Percentiles rank a stretch among this genome's conserved stretches.
Evolutionary conservation across 495 filamentous ascomycete genomes (phyloP).

Genomic region (Daldinia childiae): DNA sequence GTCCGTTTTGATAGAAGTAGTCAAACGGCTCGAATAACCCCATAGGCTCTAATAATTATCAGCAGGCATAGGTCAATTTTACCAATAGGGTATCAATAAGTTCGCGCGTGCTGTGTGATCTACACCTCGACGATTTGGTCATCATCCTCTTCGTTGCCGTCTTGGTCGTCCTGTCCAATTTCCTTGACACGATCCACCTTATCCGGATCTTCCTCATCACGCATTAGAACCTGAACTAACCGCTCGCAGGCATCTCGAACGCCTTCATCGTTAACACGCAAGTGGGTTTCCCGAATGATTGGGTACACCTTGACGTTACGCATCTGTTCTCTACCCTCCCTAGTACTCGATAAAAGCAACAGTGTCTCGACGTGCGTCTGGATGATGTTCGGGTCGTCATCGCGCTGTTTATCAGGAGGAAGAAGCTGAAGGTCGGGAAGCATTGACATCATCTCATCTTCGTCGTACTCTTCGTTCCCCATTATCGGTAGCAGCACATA

Average conservation of each 20-base stretch:
- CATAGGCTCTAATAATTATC: neutral
- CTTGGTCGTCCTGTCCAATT: slow-evolving; percentile 64
- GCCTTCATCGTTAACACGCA: slow-evolving; percentile 78
- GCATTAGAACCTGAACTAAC: slow-evolving; percentile 91
- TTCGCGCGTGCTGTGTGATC: slow-evolving; percentile 7
- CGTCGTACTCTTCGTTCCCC: slow-evolving; percentile 69
- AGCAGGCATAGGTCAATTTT: slow-evolving; percentile 5
- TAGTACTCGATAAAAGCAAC: slow-evolving; percentile 80
- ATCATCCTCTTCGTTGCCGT: slow-evolving; percentile 62
- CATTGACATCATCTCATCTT: slow-evolving; percentile 81
- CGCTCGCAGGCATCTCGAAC: slow-evolving; percentile 88
- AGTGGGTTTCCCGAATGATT: slow-evolving; percentile 85
- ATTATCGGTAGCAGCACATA: slow-evolving; percentile 80
- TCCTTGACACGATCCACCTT: slow-evolving; percentile 31
- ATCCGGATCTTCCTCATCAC: slow-evolving; percentile 72
- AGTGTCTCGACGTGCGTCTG: slow-evolving; percentile 89
- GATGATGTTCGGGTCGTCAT: slow-evolving; percentile 76
- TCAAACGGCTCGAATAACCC: slow-evolving; percentile 20
- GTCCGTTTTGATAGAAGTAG: slow-evolving; percentile 1
- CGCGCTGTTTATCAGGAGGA: slow-evolving; percentile 85
- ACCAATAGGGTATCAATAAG: slow-evolving; percentile 14
- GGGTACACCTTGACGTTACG: slow-evolving; percentile 84
- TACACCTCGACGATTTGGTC: slow-evolving; percentile 58
- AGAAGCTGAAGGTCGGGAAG: slow-evolving; percentile 87
- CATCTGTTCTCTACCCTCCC: slow-evolving; percentile 76